Percentiles rank a stretch among this genome's conserved stretches.
phyloP scores from a whole-genome alignment of 495 filamentous ascomycete genomes.

The Elaphomyces granulatus region DNA sequence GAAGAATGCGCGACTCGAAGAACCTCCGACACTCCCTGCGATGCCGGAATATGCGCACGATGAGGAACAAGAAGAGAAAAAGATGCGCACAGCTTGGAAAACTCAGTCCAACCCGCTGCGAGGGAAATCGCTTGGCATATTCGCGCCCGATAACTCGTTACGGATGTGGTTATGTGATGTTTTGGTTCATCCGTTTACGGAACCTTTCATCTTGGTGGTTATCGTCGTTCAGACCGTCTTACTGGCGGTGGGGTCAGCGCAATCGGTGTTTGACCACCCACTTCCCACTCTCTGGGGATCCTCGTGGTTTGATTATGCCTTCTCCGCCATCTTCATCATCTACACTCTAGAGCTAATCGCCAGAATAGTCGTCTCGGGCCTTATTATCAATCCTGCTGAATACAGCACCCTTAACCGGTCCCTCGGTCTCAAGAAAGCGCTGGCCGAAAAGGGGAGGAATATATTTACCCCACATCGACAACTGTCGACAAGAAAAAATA shows the following conservation, averaged over 20 bases:
- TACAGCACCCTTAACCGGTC: constrained; percentile 68
- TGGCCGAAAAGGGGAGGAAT: constrained; percentile 56
- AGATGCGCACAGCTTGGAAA: constrained; percentile 29
- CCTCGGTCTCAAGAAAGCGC: constrained; percentile 54
- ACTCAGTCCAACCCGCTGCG: constrained; percentile 63
- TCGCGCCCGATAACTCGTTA: constrained; percentile 61
- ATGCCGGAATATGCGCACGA: constrained; percentile 41
- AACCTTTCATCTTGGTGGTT: constrained; percentile 73
- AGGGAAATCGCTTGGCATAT: constrained; percentile 75
- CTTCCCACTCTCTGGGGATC: constrained; percentile 46
- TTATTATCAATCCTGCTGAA: constrained; percentile 73
- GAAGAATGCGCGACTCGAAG: constrained; percentile 37
- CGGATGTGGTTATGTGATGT: constrained; percentile 68
- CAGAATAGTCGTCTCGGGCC: constrained; percentile 79
- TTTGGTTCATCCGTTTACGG: constrained; percentile 74
- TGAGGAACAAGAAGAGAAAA: constrained; percentile 24
- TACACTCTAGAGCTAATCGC: constrained; percentile 79
- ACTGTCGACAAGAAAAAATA: constrained; percentile 39
- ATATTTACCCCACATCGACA: constrained; percentile 72
- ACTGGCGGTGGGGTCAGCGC: constrained; percentile 64
- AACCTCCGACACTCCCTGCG: constrained; percentile 42
- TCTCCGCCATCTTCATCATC: constrained; percentile 73
- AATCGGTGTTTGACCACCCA: constrained; percentile 44
- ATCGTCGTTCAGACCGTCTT: constrained; percentile 83
- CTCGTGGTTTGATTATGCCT: constrained; percentile 57